Conservation (phyloP, 306 rosid species). For the Sesbania bispinosa region DNA sequence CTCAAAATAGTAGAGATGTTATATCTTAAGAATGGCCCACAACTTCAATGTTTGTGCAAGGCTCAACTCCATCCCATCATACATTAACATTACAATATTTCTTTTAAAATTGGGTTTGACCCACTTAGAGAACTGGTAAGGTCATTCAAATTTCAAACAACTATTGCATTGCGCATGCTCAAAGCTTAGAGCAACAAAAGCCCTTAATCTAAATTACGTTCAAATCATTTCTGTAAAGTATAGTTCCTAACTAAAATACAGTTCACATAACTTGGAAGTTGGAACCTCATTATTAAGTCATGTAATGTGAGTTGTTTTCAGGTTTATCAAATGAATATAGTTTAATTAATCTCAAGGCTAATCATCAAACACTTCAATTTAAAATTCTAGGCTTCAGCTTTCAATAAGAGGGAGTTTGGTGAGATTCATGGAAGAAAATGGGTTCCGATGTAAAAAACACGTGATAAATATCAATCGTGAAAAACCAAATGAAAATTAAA, state of each 20-base stretch:
- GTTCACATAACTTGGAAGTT: slow-evolving; percentile 20
- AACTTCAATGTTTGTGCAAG: slow-evolving; percentile 33
- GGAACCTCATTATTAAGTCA: not conserved
- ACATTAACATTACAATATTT: slow-evolving; percentile 20
- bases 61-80: too few relatives aligned
- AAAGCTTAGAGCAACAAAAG: slow-evolving; percentile 10
- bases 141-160: slow-evolving; percentile 1
- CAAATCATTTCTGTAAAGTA: slow-evolving; percentile 37
- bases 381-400: not conserved
- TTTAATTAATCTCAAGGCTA: not conserved
- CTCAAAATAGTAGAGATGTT: slow-evolving; percentile 4
- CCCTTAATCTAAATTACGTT: slow-evolving; percentile 20
- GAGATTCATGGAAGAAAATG: slow-evolving; percentile 13
- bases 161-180: slow-evolving; percentile 44
- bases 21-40: slow-evolving; percentile 27
- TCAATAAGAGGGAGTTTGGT: not conserved
- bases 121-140: slow-evolving; percentile 4
- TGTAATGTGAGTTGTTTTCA: slow-evolving; percentile 11
- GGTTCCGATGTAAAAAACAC: not conserved
- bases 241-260: not conserved
- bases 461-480: not conserved
- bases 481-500: not conserved
- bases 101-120: slow-evolving; percentile 40
- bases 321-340: not conserved
- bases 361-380: not conserved